Base-by-base conservation (phyloP, 1,139 yeast species). In the Yamadazyma diospyri region DNA sequence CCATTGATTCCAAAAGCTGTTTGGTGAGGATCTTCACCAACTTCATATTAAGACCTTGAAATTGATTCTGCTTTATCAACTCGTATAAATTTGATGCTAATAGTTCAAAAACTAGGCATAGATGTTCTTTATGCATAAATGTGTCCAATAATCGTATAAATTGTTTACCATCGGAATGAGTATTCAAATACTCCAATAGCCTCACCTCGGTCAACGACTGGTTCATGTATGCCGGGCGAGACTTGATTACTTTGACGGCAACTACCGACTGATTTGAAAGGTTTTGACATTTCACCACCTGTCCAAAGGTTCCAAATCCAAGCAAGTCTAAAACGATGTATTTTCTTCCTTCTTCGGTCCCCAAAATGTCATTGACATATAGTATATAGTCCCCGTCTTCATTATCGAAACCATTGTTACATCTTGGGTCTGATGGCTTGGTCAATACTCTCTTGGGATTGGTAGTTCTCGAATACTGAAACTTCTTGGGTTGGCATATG, bases 271-370 rank as follows among this genome's bases (percentile, higher is more conserved):
- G 94, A 29, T 94, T 88, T 30, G 78, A 67, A 57, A 92, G 68
- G 55, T 92, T 88, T 58, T 92, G 98, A 60, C 97, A 92, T 59
- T 92, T 92, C 21, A 89, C 97, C 34, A 94, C 99, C 59, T 92
- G 99, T 4, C 98, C 98, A 69, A 94, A 92, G 0, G 98, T 89
- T 3, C 99, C 99, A 44, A 89, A 92, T 0, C 99, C 99, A 29
- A 94, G 61, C 16, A 92, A 72, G 57, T 92, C 97, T 41, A 92
- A 63, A 4, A 94, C 97, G 50, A 92, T 70, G 53, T 89, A 89
- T 52, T 86, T 81, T 37, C 92, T 69, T 36, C 88, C 89, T 46
- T 87, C 95, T 51, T 87, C 94, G 2, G 78, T 72, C 2, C 98
- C 98, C 30, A 94, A 63, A 13, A 92, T 81, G 53, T 94, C 98